These are phyloP conservation scores for Phyllosticta ampelicida DNA, from an alignment of 2,329 filamentous ascomycete genomes.

Conservation along the genomic window DNA sequence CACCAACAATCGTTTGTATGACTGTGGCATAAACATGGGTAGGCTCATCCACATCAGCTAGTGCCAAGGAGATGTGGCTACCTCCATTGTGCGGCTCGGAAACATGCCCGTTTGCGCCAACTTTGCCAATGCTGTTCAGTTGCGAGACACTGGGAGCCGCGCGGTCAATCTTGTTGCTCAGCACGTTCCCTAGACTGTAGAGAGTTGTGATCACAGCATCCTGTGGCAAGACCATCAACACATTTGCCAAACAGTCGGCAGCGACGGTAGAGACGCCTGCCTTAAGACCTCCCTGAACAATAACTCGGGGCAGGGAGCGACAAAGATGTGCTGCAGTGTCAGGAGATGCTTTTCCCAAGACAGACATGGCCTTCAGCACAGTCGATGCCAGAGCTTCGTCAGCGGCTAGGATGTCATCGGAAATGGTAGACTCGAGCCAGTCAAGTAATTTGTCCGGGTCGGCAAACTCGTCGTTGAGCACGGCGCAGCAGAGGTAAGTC, in stretches of 20 bases:
- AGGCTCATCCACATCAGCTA: conserved; percentile 67
- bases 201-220: conserved; percentile 91
- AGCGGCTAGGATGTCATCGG: conserved; percentile 71
- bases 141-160: conserved; percentile 33
- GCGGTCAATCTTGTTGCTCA: conserved; percentile 59
- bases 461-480: conserved; percentile 70
- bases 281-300: conserved; percentile 70
- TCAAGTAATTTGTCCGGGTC: conserved; percentile 67
- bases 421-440: conserved; percentile 77
- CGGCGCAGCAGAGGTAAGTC: conserved; percentile 73
- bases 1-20: conserved; percentile 90
- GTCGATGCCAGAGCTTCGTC: conserved; percentile 66
- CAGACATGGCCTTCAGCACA: conserved; percentile 69
- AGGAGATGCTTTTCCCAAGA: conserved; percentile 66
- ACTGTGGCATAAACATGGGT: conserved; percentile 71
- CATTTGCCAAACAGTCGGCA: conserved; percentile 72
- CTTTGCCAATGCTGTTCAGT: conserved; percentile 34
- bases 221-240: conserved; percentile 73
- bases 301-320: conserved; percentile 70
- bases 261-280: conserved; percentile 62
- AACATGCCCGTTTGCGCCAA: conserved; percentile 27
- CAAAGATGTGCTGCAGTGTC: conserved; percentile 64
- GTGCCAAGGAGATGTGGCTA: conserved; percentile 68
- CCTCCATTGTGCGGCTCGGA: conserved; percentile 45
- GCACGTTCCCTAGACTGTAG: conserved; percentile 90